A percentile compares a stretch with the other conserved stretches of the same genome.
These are phyloP conservation scores for Kwoniella shivajii DNA, from an alignment of 1,284 basidiomycete species.

Conservation along the genomic window DNA sequence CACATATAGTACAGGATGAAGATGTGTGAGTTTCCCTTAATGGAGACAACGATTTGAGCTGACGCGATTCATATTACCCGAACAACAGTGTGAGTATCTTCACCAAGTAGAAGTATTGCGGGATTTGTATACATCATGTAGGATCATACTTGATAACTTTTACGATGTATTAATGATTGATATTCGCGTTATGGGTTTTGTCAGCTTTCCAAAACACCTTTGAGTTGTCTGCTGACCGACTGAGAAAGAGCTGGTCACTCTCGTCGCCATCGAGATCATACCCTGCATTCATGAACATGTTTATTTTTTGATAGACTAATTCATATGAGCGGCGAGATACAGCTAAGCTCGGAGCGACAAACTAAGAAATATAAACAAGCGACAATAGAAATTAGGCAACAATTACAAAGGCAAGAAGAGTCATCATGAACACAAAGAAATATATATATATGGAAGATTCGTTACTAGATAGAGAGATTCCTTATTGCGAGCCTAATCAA, in stretches of 20 bases:
- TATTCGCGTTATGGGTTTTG: neutral
- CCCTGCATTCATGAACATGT: no score
- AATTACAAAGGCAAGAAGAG: no score
- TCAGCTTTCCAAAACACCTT: neutral
- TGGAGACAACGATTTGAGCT: neutral
- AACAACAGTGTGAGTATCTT: constrained; percentile 52
- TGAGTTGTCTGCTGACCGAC: no score
- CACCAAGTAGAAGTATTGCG: constrained; percentile 41
- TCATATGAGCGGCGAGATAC: no score
- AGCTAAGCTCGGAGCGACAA: no score
- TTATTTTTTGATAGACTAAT: no score
- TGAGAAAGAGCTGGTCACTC: no score
- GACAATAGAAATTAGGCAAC: no score
- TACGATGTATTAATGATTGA: neutral
- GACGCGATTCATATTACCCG: neutral
- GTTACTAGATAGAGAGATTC: neutral
- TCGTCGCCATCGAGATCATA: no score
- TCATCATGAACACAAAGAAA: no score
- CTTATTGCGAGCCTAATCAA: neutral
- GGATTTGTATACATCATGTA: neutral
- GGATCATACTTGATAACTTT: neutral
- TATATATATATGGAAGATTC: no score
- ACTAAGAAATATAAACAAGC: no score
- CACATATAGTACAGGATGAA: constrained; percentile 86
- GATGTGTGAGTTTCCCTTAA: constrained; percentile 72